Conservation (phyloP, 768 basidiomycete genomes). For the Xerocomellus dryophilus region DNA sequence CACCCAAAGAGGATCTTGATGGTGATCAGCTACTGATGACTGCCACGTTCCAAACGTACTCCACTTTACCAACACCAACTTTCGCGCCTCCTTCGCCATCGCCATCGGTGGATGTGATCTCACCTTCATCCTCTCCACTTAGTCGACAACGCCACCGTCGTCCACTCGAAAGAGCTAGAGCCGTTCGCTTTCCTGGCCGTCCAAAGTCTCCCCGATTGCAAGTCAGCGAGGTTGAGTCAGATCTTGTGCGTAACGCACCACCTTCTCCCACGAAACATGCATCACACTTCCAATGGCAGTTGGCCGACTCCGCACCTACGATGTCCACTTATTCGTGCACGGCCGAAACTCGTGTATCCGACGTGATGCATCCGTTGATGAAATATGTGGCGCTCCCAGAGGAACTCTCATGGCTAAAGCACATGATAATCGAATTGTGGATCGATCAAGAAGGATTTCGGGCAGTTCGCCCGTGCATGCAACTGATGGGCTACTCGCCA, state of each 20-base stretch:
- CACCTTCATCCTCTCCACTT: constrained; percentile 20
- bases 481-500: constrained; percentile 50
- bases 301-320: constrained; percentile 5
- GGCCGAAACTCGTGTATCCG: constrained; percentile 2
- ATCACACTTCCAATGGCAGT: constrained; percentile 13
- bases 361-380: constrained; percentile 7
- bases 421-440: constrained; percentile 55
- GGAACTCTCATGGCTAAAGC: constrained; percentile 52
- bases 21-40: constrained; percentile 16
- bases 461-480: constrained; percentile 55
- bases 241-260: background rate
- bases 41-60: constrained; percentile 24
- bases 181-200: constrained; percentile 31
- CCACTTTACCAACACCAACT: constrained; percentile 26
- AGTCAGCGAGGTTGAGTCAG: constrained; percentile 12
- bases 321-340: constrained; percentile 6
- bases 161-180: constrained; percentile 32
- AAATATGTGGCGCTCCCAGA: constrained; percentile 31
- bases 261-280: constrained; percentile 4
- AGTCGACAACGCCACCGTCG: constrained; percentile 26
- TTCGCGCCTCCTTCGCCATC: constrained; percentile 32
- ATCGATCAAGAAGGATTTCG: constrained; percentile 87
- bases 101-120: constrained; percentile 25
- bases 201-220: constrained; percentile 25
- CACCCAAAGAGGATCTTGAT: constrained; percentile 17